Base-by-base conservation (phyloP, 176 grass and related monocot species). In the Guadua angustifolia region DNA sequence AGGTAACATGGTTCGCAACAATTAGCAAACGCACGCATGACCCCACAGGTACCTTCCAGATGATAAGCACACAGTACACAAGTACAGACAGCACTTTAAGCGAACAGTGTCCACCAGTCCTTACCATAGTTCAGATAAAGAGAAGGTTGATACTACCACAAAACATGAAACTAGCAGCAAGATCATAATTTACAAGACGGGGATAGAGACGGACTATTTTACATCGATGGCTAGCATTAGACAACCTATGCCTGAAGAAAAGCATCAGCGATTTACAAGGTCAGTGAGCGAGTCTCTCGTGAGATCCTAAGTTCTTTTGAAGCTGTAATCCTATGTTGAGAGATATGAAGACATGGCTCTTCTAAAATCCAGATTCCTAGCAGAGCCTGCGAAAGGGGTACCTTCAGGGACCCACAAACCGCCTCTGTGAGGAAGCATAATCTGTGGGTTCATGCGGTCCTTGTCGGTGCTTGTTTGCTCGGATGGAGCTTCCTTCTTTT, bases 291-390 rank as follows among this genome's bases (percentile, higher is more conserved):
- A 74, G 65, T 25, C 14, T 24, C 32, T 24, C 7, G 55, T 59
- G 10, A n/a, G 38, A 69, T 58, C 38, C 21, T 10, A 38, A 33
- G 24, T 65, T 73, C 62, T 77, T 69, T 3, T 21, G 69, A 79
- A 53, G 22, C 73, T 74, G 62, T 66, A 81, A 79, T 53, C 76
- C 86, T 92, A 94, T 47, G 83, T 86, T 57, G 90, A 73, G 60
- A 87, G 76, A 75, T 84, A 88, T 9, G 97, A 88, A 61, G 97
- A 89, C 97, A 99, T 94, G 51, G 87, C 86, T 67, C 91, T 94
- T 78, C 35, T 90, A 78, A 94, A 91, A 67, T 94, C 86, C 47
- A 87, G 62, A 79, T 84, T 87, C 75, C 84, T 79, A 21, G 80
- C 53, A 22, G 84, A 84, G 64, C 69, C 75, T 46, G 75, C 15